Conservation (phyloP, 164 flowering plant genomes). For the Macadamia tetraphylla region DNA sequence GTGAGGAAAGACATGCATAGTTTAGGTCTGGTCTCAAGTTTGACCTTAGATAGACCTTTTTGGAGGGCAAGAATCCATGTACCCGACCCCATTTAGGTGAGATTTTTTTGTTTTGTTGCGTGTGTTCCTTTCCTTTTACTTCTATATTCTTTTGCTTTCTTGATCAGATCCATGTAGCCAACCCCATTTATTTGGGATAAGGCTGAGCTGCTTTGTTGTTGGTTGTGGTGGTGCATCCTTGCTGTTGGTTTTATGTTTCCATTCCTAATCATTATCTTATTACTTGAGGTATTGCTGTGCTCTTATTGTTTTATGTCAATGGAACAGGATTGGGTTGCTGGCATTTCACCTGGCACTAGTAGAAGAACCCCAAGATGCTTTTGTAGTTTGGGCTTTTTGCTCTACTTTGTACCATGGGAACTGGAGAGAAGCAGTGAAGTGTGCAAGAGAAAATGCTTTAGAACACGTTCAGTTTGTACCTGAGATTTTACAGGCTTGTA, state of each 20-base stretch:
- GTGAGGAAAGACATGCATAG: too few species aligned
- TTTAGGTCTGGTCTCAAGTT: too few species aligned
- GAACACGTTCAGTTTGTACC: constrained; percentile 33
- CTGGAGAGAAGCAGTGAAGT: constrained; percentile 58
- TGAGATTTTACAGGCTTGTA: constrained; percentile 43
- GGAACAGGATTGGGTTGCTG: constrained; percentile 67
- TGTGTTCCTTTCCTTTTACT: too few species aligned
- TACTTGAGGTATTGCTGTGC: background rate
- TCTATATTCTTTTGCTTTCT: too few species aligned
- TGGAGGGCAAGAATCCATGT: too few species aligned
- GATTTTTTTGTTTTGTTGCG: too few species aligned
- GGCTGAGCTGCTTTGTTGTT: too few species aligned
- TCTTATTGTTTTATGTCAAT: constrained; percentile 6
- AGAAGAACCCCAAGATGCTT: constrained; percentile 62
- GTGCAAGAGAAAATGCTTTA: constrained; percentile 50
- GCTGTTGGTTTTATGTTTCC: background rate
- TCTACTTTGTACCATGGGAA: constrained; percentile 58
- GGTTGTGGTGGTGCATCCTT: too few species aligned
- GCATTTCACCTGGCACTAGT: constrained; percentile 82
- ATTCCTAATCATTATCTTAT: background rate
- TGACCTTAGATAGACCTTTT: too few species aligned
- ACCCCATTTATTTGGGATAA: too few species aligned
- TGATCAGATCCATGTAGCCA: too few species aligned
- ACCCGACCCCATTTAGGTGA: too few species aligned
- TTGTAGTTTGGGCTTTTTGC: constrained; percentile 62